Base-by-base conservation (phyloP, 768 basidiomycete genomes). In the Hypholoma sublateritium region DNA sequence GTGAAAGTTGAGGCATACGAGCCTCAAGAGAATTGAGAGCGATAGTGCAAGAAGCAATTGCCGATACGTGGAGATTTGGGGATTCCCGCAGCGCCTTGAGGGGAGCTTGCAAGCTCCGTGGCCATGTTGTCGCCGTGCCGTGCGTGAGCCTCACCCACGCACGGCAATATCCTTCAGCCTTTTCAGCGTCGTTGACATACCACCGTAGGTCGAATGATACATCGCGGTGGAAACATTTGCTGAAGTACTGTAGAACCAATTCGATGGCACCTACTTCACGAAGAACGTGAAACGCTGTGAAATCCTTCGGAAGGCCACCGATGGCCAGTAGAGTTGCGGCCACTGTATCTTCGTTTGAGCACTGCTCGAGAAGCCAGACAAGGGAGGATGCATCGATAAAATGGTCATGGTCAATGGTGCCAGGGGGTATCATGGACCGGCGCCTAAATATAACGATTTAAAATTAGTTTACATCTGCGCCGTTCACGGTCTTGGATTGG, bases 91-190 rank as follows among this genome's bases (percentile, higher is more conserved):
- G 65, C 43, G 68, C 67, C 59, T 67, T 66, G 22, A 77, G 67
- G 11, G 72, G 75, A 16, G 68, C 68, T 28, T 72, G 59, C 34
- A 75, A 68, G 24, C 70, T 66, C 8, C 66, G 57, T 0, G 77
- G 76, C 74, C 75, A 77, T 34, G 68, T 67, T 44, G 69, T 65
- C 1, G 59, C 59, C 3, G 70, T 73, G 17, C 72, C 72, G 34
- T 73, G 71, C 1, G 73, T 76, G 57, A 76, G 61, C 24, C 68
- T 67, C 58, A 78, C 69, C 77, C 77, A 78, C 16, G 74, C 72
- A 17, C 72, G 71, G 57, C 76, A 77, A 53, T 74, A 77, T 42
- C 70, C 62, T 59, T 67, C 71, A 16, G 76, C 75, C 4, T 55
- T 65, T 11, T 71, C 65, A 1, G 70, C 56, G 50, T 78, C 71